These are phyloP conservation scores for Lobosporangium transversale DNA, from an alignment of 192 early-diverging fungal genomes.

Conservation along the genomic window DNA sequence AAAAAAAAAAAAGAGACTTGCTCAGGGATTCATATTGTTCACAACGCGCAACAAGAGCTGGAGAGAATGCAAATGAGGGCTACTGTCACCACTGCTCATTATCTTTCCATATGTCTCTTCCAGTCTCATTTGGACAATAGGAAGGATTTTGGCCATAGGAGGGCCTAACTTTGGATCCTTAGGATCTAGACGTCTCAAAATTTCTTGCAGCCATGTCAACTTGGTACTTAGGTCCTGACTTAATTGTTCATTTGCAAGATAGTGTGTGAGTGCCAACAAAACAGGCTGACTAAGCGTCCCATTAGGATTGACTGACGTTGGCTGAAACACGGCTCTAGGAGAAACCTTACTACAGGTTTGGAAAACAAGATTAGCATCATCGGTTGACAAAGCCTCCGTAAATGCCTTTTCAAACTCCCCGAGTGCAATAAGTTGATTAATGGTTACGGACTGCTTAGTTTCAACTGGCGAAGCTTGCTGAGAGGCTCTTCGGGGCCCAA, in stretches of 20 bases:
- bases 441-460: conserved; percentile 19
- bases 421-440: conserved; percentile 42
- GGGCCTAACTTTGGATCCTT: conserved; percentile 46
- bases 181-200: conserved; percentile 27
- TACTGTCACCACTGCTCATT: conserved; percentile 13
- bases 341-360: conserved; percentile 53
- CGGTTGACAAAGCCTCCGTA: conserved; percentile 54
- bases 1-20: no score
- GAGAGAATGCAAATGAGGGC: conserved; percentile 23
- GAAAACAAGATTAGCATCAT: conserved; percentile 41
- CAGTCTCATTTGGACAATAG: conserved; percentile 35
- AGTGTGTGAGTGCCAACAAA: conserved; percentile 54
- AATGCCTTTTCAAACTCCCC: conserved; percentile 46
- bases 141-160: conserved; percentile 46
- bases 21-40: conserved; percentile 21
- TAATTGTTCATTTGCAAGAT: conserved; percentile 52
- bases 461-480: conserved; percentile 37
- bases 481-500: conserved; percentile 48
- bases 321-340: conserved; percentile 50
- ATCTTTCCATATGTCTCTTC: conserved; percentile 38
- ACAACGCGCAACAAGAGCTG: conserved; percentile 34
- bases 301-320: conserved; percentile 13
- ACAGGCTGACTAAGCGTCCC: conserved; percentile 55
- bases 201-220: conserved; percentile 33
- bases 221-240: conserved; percentile 46